Conservation (phyloP, 805 yeast genomes). For the Starmerella geochares region DNA sequence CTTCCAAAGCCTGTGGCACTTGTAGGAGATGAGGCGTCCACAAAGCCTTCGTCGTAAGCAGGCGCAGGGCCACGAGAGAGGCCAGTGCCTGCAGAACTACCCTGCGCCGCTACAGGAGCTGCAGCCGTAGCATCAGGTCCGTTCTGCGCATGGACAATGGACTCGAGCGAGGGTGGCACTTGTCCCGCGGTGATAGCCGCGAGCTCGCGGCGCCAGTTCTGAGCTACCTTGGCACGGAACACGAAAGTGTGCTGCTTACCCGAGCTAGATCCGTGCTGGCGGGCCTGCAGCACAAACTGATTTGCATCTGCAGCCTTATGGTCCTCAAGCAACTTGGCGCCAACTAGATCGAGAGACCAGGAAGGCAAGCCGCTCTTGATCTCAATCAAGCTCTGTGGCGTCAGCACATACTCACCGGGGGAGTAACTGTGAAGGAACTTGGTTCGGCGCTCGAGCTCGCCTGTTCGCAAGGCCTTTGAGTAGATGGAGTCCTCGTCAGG, state of each 20-base stretch:
- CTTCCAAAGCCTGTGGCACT: too few species aligned
- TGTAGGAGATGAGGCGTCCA: too few species aligned
- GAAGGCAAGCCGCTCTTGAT: constrained; percentile 43
- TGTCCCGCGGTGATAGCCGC: constrained; percentile 47
- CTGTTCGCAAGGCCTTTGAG: constrained; percentile 59
- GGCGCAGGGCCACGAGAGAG: background rate
- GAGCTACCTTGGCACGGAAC: constrained; percentile 80
- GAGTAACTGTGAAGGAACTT: constrained; percentile 87
- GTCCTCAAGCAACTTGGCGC: constrained; percentile 74
- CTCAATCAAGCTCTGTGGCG: constrained; percentile 82
- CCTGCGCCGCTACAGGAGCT: background rate
- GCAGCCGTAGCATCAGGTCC: constrained; percentile 29
- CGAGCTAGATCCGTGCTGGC: constrained; percentile 25
- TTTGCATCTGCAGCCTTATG: constrained; percentile 43
- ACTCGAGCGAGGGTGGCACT: constrained; percentile 14
- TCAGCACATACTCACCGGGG: constrained; percentile 80
- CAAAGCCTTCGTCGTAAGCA: background rate
- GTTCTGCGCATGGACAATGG: constrained; percentile 3
- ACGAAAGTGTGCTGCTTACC: constrained; percentile 80
- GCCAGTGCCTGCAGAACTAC: too few species aligned
- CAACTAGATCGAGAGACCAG: constrained; percentile 30
- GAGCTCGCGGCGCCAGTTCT: constrained; percentile 71
- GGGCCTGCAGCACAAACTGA: constrained; percentile 58
- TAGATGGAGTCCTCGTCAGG: constrained; percentile 61
- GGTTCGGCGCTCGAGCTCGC: constrained; percentile 78